These are phyloP conservation scores for Emmonsiellopsis sp. DNA, from an alignment of 2,329 filamentous ascomycete species.

Conservation along the genomic window DNA sequence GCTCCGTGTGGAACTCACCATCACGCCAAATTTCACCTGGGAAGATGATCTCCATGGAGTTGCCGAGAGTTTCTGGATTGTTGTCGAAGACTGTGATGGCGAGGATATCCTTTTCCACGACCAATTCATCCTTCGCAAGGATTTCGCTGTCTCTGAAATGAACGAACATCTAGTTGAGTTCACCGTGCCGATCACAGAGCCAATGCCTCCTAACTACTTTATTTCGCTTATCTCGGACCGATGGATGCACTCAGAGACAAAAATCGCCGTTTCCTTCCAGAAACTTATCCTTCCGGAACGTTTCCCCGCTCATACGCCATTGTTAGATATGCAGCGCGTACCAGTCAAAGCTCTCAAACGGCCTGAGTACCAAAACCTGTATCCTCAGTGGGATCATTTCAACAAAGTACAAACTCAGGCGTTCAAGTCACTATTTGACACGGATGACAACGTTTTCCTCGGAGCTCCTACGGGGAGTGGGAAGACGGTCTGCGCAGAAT, in stretches of 20 bases:
- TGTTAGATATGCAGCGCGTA: constrained; percentile 84
- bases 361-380: constrained; percentile 71
- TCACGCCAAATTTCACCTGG: constrained; percentile 94
- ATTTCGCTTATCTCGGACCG: constrained; percentile 88
- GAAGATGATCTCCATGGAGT: constrained; percentile 79
- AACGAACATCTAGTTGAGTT: constrained; percentile 95
- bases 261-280: constrained; percentile 86
- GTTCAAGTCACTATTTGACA: constrained; percentile 85
- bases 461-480: constrained; percentile 90
- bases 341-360: constrained; percentile 82
- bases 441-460: constrained; percentile 88
- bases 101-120: constrained; percentile 94
- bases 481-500: constrained; percentile 94
- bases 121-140: constrained; percentile 81
- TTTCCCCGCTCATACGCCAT: constrained; percentile 86
- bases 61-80: constrained; percentile 91
- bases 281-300: constrained; percentile 91
- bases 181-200: constrained; percentile 91
- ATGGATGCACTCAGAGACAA: constrained; percentile 98
- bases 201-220: constrained; percentile 98
- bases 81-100: constrained; percentile 95
- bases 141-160: constrained; percentile 74
- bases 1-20: constrained; percentile 79
- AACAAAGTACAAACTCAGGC: constrained; percentile 97
- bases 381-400: constrained; percentile 77